These are phyloP conservation scores for Mrakia hoshinonis DNA, from an alignment of 768 basidiomycete species.

Conservation along the genomic window DNA sequence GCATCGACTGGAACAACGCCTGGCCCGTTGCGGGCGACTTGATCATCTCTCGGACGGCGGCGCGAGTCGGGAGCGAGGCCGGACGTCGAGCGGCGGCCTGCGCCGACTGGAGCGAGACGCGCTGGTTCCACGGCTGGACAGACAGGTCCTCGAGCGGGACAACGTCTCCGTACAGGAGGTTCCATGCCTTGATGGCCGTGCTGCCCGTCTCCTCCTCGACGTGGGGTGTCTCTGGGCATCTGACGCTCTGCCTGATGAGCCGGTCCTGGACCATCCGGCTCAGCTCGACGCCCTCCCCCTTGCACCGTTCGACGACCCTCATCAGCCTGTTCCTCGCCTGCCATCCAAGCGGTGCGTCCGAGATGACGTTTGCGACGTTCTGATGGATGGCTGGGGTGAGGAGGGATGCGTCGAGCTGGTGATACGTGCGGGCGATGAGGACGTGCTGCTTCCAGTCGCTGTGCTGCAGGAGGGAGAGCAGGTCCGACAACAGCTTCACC, in stretches of 20 bases:
- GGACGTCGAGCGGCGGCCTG: neutral
- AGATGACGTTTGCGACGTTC: neutral
- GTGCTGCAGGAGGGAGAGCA: neutral
- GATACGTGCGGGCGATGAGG: neutral
- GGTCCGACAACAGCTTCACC: conserved; percentile 8
- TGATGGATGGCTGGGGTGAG: conserved; percentile 2
- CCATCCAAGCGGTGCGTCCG: neutral
- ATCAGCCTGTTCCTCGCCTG: neutral
- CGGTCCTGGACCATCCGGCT: neutral
- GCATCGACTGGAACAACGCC: neutral
- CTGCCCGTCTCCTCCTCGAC: neutral
- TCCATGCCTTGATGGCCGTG: neutral
- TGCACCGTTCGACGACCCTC: neutral
- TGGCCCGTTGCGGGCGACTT: neutral
- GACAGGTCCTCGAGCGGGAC: neutral
- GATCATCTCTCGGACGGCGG: conserved; percentile 8
- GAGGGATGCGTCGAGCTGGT: conserved; percentile 8
- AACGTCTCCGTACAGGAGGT: conserved; percentile 8
- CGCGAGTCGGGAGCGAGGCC: neutral
- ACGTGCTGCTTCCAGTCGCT: neutral
- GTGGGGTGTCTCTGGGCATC: neutral
- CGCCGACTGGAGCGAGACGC: neutral
- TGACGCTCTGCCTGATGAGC: neutral
- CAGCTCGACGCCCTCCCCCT: neutral
- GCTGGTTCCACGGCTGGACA: neutral